These are phyloP conservation scores for Cucumis variabilis DNA, from an alignment of 331 rosid species.

Conservation along the genomic window DNA sequence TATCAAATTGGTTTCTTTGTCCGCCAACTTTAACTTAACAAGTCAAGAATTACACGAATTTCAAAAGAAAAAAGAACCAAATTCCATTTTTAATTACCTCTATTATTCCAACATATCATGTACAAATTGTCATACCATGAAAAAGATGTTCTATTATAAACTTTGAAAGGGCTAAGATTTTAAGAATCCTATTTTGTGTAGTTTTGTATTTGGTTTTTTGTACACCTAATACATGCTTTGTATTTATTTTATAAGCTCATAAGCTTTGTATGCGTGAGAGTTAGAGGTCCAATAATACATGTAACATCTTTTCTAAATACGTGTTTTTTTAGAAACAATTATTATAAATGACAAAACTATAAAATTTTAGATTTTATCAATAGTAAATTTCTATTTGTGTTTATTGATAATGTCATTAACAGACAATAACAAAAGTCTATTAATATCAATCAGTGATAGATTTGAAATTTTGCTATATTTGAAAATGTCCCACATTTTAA, in stretches of 20 bases:
- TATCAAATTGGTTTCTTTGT: neutral
- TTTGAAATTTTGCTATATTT: no score
- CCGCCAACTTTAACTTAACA: neutral
- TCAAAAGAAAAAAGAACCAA: neutral
- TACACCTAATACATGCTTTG: neutral
- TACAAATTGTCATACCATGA: neutral
- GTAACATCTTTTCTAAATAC: no score
- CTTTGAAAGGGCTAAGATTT: no score
- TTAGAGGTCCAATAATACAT: no score
- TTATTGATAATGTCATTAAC: no score
- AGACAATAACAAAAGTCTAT: no score
- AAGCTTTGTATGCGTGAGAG: neutral
- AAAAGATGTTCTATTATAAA: neutral
- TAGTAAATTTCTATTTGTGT: no score
- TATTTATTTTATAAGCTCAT: neutral
- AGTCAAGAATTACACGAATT: neutral
- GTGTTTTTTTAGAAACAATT: no score
- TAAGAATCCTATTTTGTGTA: neutral
- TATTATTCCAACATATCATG: neutral
- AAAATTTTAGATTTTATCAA: no score
- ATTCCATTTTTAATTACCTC: neutral
- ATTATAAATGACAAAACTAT: no score
- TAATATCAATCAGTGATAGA: no score
- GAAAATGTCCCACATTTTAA: no score
- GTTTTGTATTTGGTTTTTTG: neutral